Conservation (phyloP, 768 basidiomycete species). For the Cantharellus anzutake region DNA sequence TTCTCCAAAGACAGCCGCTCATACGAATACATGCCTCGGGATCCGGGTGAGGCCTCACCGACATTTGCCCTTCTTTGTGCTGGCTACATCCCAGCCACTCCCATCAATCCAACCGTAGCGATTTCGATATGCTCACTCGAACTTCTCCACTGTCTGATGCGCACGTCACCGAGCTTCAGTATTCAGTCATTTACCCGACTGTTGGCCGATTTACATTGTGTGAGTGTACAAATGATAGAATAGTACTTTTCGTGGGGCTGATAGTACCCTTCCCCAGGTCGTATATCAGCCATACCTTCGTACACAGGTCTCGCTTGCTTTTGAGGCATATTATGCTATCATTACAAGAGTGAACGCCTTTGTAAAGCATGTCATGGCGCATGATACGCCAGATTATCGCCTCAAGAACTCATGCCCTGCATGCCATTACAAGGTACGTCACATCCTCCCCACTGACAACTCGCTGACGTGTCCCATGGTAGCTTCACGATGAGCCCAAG, state of each 20-base stretch:
- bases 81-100: background rate
- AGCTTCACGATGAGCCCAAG: too few species aligned
- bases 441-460: background rate
- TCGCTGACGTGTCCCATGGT: background rate
- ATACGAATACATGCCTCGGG: background rate
- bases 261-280: slow-evolving; percentile 9
- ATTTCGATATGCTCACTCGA: background rate
- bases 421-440: slow-evolving; percentile 13
- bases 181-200: slow-evolving; percentile 14
- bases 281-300: slow-evolving; percentile 11
- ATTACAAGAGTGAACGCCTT: slow-evolving; percentile 9
- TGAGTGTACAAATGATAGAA: slow-evolving; percentile 4
- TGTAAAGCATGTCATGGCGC: slow-evolving; percentile 14
- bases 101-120: background rate
- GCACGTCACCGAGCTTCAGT: slow-evolving; percentile 9
- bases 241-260: too few species aligned
- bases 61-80: background rate
- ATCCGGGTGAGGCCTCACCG: background rate
- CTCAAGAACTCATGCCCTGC: slow-evolving; percentile 20
- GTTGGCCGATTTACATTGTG: slow-evolving; percentile 14
- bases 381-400: slow-evolving; percentile 17
- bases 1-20: background rate
- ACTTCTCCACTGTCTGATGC: background rate
- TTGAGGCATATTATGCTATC: slow-evolving; percentile 21
- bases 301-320: slow-evolving; percentile 16